Percentiles rank a stretch among this genome's conserved stretches.
Conservation (phyloP, 352 stramenopile genomes). For the Globisporangium alternatum region DNA sequence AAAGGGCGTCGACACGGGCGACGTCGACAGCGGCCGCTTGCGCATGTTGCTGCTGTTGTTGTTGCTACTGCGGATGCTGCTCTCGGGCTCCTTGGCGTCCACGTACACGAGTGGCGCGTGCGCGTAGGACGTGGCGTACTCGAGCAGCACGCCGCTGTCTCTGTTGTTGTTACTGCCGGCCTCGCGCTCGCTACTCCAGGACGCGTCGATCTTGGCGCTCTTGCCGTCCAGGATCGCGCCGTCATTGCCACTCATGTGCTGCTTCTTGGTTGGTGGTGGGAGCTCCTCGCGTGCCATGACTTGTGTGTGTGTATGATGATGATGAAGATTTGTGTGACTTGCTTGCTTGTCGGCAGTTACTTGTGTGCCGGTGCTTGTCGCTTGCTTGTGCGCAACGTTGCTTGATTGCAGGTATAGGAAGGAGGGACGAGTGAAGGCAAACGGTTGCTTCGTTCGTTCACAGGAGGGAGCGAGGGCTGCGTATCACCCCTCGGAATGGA, state of each 20-base stretch:
- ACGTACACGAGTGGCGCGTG: constrained; percentile 21
- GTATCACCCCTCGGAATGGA: constrained; percentile 17
- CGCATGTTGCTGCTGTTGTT: constrained; percentile 31
- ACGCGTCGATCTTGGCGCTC: constrained; percentile 2
- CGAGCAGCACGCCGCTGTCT: constrained; percentile 3
- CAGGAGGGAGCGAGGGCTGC: constrained; percentile 6
- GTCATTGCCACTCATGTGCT: neutral
- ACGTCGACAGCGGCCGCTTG: constrained; percentile 29
- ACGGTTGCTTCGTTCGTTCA: constrained; percentile 8
- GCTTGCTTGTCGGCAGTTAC: constrained; percentile 3
- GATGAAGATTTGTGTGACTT: neutral
- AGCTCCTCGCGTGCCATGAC: constrained; percentile 12
- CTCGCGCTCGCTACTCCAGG: constrained; percentile 3
- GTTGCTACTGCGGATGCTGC: constrained; percentile 29
- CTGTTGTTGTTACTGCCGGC: neutral
- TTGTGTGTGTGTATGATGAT: neutral
- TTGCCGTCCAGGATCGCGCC: constrained; percentile 7
- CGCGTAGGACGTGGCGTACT: constrained; percentile 13
- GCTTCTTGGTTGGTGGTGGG: constrained; percentile 12
- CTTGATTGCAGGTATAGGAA: neutral
- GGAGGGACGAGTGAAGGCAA: neutral
- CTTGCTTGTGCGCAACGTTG: neutral
- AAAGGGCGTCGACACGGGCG: constrained; percentile 16
- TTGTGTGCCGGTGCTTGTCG: neutral
- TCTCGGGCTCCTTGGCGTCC: constrained; percentile 11